These are phyloP conservation scores for Wickerhamiella brachini DNA, from an alignment of 805 yeast species.

Conservation along the genomic window DNA sequence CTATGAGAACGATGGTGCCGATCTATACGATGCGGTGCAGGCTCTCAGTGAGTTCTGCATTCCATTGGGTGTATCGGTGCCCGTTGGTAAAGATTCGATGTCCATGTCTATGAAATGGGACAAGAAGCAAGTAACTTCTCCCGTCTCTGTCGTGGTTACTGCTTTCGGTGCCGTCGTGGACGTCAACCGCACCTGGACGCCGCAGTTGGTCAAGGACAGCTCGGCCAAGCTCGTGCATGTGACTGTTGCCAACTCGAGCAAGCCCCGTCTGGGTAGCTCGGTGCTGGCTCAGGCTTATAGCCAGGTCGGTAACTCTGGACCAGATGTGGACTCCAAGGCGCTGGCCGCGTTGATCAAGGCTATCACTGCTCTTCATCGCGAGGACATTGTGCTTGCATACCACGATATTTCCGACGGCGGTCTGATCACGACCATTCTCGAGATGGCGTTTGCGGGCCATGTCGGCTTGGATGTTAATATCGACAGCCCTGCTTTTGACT, in stretches of 20 bases:
- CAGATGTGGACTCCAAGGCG: constrained; percentile 54
- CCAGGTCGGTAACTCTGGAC: constrained; percentile 71
- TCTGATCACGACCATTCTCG: constrained; percentile 64
- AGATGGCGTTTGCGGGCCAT: constrained; percentile 96
- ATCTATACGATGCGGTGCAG: constrained; percentile 90
- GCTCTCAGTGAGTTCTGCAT: constrained; percentile 96
- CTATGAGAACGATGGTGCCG: constrained; percentile 89
- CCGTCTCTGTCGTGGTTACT: constrained; percentile 78
- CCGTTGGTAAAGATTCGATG: constrained; percentile 98
- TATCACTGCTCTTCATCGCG: constrained; percentile 56
- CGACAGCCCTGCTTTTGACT: constrained; percentile 34
- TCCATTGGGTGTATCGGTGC: constrained; percentile 77
- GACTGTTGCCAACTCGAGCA: constrained; percentile 31
- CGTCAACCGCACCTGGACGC: constrained; percentile 92
- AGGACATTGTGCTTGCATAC: constrained; percentile 58
- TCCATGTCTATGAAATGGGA: constrained; percentile 98
- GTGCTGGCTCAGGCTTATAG: constrained; percentile 88
- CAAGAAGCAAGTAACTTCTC: constrained; percentile 80
- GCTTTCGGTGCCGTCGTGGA: constrained; percentile 80
- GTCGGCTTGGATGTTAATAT: constrained; percentile 52
- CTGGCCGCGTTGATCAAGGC: constrained; percentile 62
- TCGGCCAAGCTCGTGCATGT: constrained; percentile 70
- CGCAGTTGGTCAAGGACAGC: constrained; percentile 46
- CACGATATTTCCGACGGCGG: constrained; percentile 98
- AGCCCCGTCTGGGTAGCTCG: constrained; percentile 73